Base-by-base conservation (phyloP, 495 filamentous ascomycete species). In the Daldinia bambusicola region DNA sequence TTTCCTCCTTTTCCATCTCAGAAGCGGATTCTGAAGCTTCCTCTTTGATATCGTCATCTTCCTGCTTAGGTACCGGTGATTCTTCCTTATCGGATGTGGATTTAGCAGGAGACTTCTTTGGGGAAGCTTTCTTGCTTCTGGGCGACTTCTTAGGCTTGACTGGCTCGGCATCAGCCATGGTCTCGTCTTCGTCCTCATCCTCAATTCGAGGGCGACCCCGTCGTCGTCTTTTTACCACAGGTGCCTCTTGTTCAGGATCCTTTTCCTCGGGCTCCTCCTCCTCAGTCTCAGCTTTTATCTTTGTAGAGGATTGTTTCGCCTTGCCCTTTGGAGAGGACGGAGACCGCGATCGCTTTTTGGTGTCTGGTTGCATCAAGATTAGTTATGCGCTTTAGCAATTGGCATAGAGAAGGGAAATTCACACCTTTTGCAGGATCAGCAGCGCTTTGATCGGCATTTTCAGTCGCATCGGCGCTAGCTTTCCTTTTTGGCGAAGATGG, bases 21-120 rank as follows among this genome's bases (percentile, higher is more conserved):
- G 88, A 87, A 64, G 87, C 80, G 0, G 87, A 79, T 63, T 88
- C 88, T 0, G 84, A 82, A 4, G 79, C 82, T 56, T 81, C 85
- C 50, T 86, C 84, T 61, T 80, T 78, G 0, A 74, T 77, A 31
- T 75, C 74, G 13, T 69, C 71, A 32, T 80, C 78, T 16, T 74
- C 63, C 58, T 67, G 36, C 16, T 72, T 74, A 2, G 63, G 55
- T 38, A 72, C 34, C 4, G 66, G 22, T 5, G 79, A 71, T 55
- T 74, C 68, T 45, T 77, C 79, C 31, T 80, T 75, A 9, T 71
- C 63, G 30, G 71, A 55, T 18, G 64, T 63, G 30, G 76, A 61
- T 43, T 51, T 51, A 2, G 59, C 6, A 53, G 66, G 56, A 13
- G 75, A 53, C 55, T 77, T 77, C 45, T 79, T 78, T n/a, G 77